Evolutionary conservation across 2,329 filamentous ascomycete species (phyloP).

Genomic region (Penicillium brasilianum): DNA sequence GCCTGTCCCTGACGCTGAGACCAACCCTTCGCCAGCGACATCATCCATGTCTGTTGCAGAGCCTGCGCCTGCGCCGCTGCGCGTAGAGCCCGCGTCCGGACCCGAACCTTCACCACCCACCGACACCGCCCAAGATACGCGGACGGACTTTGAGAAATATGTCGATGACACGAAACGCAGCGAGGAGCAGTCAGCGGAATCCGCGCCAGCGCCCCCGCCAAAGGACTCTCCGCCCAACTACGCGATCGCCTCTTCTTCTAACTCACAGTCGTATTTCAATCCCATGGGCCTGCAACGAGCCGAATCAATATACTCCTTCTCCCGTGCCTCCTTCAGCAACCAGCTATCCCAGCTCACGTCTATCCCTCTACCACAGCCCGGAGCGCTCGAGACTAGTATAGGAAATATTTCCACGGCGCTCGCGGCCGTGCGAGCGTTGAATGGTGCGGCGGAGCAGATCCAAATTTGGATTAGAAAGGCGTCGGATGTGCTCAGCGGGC

Average conservation of each 20-base stretch:
- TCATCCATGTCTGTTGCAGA: constrained; percentile 40
- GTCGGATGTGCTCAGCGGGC: constrained; percentile 80
- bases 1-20: constrained; percentile 18
- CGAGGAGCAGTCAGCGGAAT: constrained; percentile 35
- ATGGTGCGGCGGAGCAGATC: constrained; percentile 89
- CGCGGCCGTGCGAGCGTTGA: constrained; percentile 80
- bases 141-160: constrained; percentile 51
- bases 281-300: constrained; percentile 62
- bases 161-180: constrained; percentile 44
- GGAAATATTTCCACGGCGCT: constrained; percentile 82
- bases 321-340: constrained; percentile 87
- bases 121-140: constrained; percentile 29
- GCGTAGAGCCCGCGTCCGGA: constrained; percentile 22
- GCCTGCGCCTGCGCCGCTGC: constrained; percentile 30
- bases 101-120: constrained; percentile 10
- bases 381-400: constrained; percentile 80
- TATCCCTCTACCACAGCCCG: constrained; percentile 84
- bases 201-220: constrained; percentile 41
- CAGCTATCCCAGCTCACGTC: constrained; percentile 92
- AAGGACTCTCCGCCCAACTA: constrained; percentile 39
- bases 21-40: constrained; percentile 18
- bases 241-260: constrained; percentile 38
- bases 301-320: constrained; percentile 92
- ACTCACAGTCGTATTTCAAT: constrained; percentile 51
- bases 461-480: constrained; percentile 92